Percentiles rank a stretch among this genome's conserved stretches.
phyloP scores from a whole-genome alignment of 1,284 basidiomycete genomes.

The Tilletia horrida region DNA sequence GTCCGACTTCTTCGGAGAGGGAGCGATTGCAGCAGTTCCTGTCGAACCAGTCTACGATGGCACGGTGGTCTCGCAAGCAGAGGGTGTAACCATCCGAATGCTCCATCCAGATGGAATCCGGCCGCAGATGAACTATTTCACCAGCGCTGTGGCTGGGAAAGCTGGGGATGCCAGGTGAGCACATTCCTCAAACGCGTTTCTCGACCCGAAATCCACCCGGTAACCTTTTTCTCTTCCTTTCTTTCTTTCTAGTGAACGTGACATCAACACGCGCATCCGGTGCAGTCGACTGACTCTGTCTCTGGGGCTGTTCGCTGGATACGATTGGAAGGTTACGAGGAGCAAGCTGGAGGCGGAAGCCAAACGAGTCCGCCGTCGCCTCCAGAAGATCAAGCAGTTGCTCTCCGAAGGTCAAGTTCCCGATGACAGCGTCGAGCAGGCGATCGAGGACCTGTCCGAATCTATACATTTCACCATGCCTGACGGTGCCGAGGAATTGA shows the following conservation, averaged over 20 bases:
- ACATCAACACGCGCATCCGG: neutral
- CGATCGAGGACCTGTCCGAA: constrained; percentile 78
- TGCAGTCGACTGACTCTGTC: constrained; percentile 15
- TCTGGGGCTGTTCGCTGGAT: constrained; percentile 59
- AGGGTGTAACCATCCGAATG: constrained; percentile 80
- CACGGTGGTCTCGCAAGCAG: constrained; percentile 65
- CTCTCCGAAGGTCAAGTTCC: constrained; percentile 87
- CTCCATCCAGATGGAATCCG: constrained; percentile 63
- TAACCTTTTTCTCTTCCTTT: too few relatives aligned
- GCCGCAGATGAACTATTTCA: constrained; percentile 45
- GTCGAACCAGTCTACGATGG: constrained; percentile 37
- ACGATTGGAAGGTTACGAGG: constrained; percentile 85
- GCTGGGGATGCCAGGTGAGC: neutral
- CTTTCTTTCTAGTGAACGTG: neutral
- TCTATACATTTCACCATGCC: constrained; percentile 66
- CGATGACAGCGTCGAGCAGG: constrained; percentile 74
- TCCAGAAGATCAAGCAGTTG: constrained; percentile 87
- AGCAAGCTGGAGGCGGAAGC: constrained; percentile 81
- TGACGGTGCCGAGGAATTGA: constrained; percentile 30
- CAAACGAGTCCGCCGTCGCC: constrained; percentile 76
- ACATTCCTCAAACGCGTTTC: neutral
- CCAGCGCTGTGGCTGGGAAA: constrained; percentile 22
- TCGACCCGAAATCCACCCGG: neutral
- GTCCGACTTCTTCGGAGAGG: constrained; percentile 57
- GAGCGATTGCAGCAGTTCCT: constrained; percentile 39